A percentile compares a stretch with the other conserved stretches of the same genome.
These are phyloP conservation scores for Trichoderma virens DNA, from an alignment of 495 filamentous ascomycete species.

Conservation along the genomic window DNA sequence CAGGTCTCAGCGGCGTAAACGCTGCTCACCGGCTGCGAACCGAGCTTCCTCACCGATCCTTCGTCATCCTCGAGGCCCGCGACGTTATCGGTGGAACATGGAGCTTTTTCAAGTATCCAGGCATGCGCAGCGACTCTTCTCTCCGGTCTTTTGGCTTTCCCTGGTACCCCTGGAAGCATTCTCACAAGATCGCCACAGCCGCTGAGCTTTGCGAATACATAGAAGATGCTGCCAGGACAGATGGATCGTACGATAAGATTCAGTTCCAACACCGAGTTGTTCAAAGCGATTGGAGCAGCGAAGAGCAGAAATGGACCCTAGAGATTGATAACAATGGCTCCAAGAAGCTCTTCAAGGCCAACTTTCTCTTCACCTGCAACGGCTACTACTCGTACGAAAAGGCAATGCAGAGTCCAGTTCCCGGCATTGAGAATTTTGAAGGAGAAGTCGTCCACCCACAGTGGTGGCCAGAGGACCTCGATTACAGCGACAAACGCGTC, in stretches of 20 bases:
- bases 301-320: constrained; percentile 54
- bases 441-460: constrained; percentile 54
- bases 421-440: constrained; percentile 49
- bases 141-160: constrained; percentile 60
- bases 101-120: constrained; percentile 66
- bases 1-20: constrained; percentile 73
- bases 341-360: constrained; percentile 38
- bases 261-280: constrained; percentile 50
- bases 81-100: constrained; percentile 59
- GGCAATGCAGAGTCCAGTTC: constrained; percentile 48
- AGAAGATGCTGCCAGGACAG: constrained; percentile 45
- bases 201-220: constrained; percentile 55
- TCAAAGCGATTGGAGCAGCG: constrained; percentile 51
- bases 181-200: constrained; percentile 54
- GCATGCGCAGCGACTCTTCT: constrained; percentile 60
- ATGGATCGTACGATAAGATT: constrained; percentile 57
- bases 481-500: constrained; percentile 43
- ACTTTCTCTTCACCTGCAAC: constrained; percentile 54
- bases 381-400: constrained; percentile 64
- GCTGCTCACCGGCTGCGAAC: constrained; percentile 60
- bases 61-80: constrained; percentile 57
- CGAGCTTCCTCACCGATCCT: constrained; percentile 46
- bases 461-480: constrained; percentile 50
- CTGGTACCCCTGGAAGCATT: constrained; percentile 58
- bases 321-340: constrained; percentile 41